Evolutionary conservation across 495 filamentous ascomycete species (phyloP), one percentile per base, ranked within the genome.

Genomic region (Neurospora sp.): DNA sequence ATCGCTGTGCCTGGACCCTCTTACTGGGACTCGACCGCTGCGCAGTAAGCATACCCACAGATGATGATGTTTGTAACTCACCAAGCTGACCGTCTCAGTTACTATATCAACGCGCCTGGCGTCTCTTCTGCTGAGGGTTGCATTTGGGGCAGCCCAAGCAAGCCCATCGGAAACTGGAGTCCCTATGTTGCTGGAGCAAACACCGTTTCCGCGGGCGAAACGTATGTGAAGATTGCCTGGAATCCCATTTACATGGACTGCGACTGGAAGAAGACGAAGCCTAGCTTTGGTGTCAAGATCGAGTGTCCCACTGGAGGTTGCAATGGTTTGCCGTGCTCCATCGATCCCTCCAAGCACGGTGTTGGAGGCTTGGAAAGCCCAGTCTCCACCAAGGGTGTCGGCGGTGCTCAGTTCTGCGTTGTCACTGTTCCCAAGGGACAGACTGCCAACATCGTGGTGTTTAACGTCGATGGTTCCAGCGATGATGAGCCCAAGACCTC

Each of bases 171-270:
- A 69, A 94, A 96, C 83, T 96, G 93, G 93, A 84, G 87, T 69
- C 91, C 92, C 1, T 96, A 90, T 76, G 92, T 93, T 73, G 89
- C 90, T 39, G 93, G 93, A 70, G 91, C 91, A 40, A 94, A 95
- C 82, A 90, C 90, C 42, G 87, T 89, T 73, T 76, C 77, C 38
- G 82, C 80, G 71, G 92, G 92, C 70, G 83, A 87, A 71, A 93
- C 92, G 4, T 94, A 88, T 75, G 84, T 92, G 70, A 94, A 92
- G 84, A 86, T 96, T 71, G 92, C 89, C 69, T 93, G 91, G 88
- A 94, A 94, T 83, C 92, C 92, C 42, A 91, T 93, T 73, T 94
- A 89, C 76, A 85, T 90, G 70, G 86, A 86, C 76, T 82, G 84
- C 17, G 76, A 85, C 1, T 89, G 93, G 79, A 82, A 84, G 54